Evolutionary conservation across 352 stramenopile genomes (phyloP).

Genomic region (Pythium aphanidermatum): DNA sequence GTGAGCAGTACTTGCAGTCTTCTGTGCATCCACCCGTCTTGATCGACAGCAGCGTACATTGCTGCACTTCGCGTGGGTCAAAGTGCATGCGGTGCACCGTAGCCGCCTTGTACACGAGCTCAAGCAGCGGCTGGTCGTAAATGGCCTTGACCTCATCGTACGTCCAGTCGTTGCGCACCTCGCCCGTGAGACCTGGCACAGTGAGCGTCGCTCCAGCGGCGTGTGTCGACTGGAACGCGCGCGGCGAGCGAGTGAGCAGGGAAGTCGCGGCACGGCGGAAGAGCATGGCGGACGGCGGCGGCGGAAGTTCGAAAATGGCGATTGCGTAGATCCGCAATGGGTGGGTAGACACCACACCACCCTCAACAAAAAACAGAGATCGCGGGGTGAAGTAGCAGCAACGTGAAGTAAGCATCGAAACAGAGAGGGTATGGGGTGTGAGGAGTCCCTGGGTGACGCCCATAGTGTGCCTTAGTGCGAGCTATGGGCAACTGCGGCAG

Average conservation of each 20-base stretch:
- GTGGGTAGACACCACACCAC: constrained; percentile 2
- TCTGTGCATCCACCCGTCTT: constrained; percentile 96
- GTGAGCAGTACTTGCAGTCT: constrained; percentile 96
- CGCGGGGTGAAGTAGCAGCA: constrained; percentile 24
- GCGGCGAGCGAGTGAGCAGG: constrained; percentile 17
- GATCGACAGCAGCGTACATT: constrained; percentile 97
- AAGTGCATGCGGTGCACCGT: constrained; percentile 98
- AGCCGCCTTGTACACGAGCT: constrained; percentile 96
- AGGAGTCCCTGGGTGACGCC: no score
- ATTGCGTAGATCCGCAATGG: constrained; percentile 1
- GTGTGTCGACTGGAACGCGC: constrained; percentile 23
- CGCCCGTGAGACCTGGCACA: constrained; percentile 53
- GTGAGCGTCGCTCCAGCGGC: constrained; percentile 40
- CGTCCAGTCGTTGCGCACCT: constrained; percentile 89
- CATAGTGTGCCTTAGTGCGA: no score
- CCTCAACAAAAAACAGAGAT: constrained; percentile 12
- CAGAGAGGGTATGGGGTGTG: constrained; percentile 8
- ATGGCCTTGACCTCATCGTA: constrained; percentile 93
- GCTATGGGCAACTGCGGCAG: no score
- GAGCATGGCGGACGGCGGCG: constrained; percentile 27
- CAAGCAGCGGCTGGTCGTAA: constrained; percentile 93
- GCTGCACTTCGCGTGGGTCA: constrained; percentile 95
- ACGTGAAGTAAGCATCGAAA: not conserved
- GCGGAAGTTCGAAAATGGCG: constrained; percentile 13
- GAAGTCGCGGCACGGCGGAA: constrained; percentile 30